These are phyloP conservation scores for Verbena officinalis DNA, from an alignment of 257 asterid species.

Conservation along the genomic window DNA sequence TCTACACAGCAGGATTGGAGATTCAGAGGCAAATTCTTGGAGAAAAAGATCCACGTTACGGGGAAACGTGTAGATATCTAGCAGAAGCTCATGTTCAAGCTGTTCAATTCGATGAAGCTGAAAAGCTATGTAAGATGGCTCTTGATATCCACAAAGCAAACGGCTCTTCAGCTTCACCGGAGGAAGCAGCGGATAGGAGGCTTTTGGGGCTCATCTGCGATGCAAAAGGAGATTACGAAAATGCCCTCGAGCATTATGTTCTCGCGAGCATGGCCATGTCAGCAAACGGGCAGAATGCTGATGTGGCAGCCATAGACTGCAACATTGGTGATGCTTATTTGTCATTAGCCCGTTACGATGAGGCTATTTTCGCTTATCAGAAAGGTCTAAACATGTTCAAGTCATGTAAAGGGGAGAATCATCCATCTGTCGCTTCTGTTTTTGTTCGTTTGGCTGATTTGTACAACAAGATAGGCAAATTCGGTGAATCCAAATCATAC, in stretches of 20 bases:
- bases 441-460: conserved; percentile 80
- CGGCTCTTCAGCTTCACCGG: conserved; percentile 51
- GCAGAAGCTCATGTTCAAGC: conserved; percentile 98
- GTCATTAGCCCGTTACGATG: conserved; percentile 70
- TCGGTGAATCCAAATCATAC: conserved; percentile 65
- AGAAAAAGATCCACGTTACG: conserved; percentile 71
- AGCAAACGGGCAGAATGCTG: conserved; percentile 62
- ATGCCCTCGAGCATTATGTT: conserved; percentile 87
- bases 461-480: conserved; percentile 79
- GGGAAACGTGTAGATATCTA: conserved; percentile 85
- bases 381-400: conserved; percentile 67
- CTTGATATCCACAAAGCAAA: conserved; percentile 66
- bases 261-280: conserved; percentile 90
- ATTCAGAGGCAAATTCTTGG: conserved; percentile 84
- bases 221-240: conserved; percentile 76
- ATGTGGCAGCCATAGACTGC: conserved; percentile 78
- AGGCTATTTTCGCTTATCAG: conserved; percentile 78
- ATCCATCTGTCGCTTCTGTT: conserved; percentile 74
- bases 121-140: conserved; percentile 71
- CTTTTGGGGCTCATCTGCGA: conserved; percentile 84
- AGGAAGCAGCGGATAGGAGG: conserved; percentile 90
- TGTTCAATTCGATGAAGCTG: conserved; percentile 85
- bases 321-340: conserved; percentile 87
- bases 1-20: conserved; percentile 82
- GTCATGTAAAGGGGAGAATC: conserved; percentile 72